A percentile compares a stretch with the other conserved stretches of the same genome.
Conservation (phyloP, 768 basidiomycete species). For the Macrolepiota dolichaula region DNA sequence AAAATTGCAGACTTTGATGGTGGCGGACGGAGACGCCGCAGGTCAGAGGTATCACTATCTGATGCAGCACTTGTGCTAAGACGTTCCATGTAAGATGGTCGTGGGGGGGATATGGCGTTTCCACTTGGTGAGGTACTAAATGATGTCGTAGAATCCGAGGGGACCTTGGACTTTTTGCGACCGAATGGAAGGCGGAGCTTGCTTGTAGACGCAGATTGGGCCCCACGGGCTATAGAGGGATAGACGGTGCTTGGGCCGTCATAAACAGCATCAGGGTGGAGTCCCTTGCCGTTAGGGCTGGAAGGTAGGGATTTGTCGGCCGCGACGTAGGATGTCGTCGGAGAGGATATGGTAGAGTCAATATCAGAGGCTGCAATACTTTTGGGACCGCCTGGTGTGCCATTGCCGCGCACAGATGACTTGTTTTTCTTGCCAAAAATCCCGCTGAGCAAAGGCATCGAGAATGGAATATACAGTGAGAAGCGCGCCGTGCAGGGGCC, state of each 20-base stretch:
- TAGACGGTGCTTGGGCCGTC: constrained; percentile 19
- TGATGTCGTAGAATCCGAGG: constrained; percentile 14
- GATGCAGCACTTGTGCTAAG: constrained; percentile 37
- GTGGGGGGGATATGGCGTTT: constrained; percentile 23
- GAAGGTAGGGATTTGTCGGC: constrained; percentile 31
- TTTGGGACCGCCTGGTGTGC: constrained; percentile 15
- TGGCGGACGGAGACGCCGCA: constrained; percentile 48
- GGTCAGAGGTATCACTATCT: constrained; percentile 38
- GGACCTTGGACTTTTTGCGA: constrained; percentile 30
- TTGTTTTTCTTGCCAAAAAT: constrained; percentile 37
- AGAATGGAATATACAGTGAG: background rate
- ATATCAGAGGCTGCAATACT: constrained; percentile 17
- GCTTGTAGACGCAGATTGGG: constrained; percentile 22
- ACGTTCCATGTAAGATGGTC: constrained; percentile 27
- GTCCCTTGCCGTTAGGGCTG: constrained; percentile 28
- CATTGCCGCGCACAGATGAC: constrained; percentile 20
- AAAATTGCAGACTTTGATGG: constrained; percentile 66
- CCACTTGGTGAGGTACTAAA: background rate
- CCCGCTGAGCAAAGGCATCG: constrained; percentile 36
- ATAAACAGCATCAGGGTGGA: constrained; percentile 21
- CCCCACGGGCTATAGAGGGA: constrained; percentile 17
- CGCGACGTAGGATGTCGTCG: constrained; percentile 29
- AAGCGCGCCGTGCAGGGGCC: background rate
- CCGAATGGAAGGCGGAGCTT: constrained; percentile 37
- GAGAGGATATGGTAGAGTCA: constrained; percentile 28